Evolutionary conservation across 257 asterid species (phyloP), one percentile per base, ranked within the genome.

Genomic region (Phtheirospermum japonicum): DNA sequence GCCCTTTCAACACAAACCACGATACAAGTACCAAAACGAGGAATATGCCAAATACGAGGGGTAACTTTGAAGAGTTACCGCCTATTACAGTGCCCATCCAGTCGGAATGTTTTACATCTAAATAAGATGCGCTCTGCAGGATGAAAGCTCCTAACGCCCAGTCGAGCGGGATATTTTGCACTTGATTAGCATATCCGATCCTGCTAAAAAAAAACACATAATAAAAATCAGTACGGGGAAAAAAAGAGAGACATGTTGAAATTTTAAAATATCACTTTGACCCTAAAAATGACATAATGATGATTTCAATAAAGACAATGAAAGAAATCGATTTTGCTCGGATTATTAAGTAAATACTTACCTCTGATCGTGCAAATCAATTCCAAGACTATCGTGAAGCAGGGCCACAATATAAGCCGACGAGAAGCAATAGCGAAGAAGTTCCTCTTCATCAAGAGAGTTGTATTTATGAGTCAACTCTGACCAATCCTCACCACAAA

Each of bases 81-180:
- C 84, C 55, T 11, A 75, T 59, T 54, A 81, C 50, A 6, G 61
- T 31, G 57, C 72, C 73, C 69, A 73, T 20, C 77, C 83, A 75
- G 52, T 71, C 72, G 8, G 88, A 76, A 54, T 72, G 73, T 19
- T 79, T 82, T 51, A 19, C 34, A 3, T 80, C 82, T 57, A 67
- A 32, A 12, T 71, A 72, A 26, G 78, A 68, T 49, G 84, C 65
- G 49, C 77, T 76, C 73, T 80, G 90, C 69, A 89, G 80, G 68
- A 93, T 83, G 79, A 89, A 93, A 9, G 97, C 97, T 68, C 97
- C 98, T 58, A 92, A 67, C 16, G 95, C 97, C 97, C 97, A 89
- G 80, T 92, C 99, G 11, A 92, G 97, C 13, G 94, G 96, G 75
- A 85, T 75, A 48, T 77, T 64, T 20, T 75, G 71, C 71, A 89